Conservation (phyloP, 2,329 filamentous ascomycete species). For the Fusarium piperis region DNA sequence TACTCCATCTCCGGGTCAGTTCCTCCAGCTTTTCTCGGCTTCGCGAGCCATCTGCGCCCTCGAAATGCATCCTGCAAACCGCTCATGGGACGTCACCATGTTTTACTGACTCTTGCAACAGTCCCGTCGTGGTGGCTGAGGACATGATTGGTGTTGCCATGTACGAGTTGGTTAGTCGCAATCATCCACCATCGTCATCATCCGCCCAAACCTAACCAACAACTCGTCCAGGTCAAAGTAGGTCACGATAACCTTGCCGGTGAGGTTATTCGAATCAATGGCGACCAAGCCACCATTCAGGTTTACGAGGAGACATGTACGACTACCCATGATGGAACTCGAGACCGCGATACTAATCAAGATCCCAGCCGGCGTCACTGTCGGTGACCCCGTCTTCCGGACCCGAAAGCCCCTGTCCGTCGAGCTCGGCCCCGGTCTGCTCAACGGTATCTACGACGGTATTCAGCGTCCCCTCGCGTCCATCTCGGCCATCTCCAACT, state of each 20-base stretch:
- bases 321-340: slow-evolving; percentile 37
- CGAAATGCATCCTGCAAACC: slow-evolving; percentile 6
- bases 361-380: slow-evolving; percentile 84
- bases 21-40: slow-evolving; percentile 4
- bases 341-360: slow-evolving; percentile 27
- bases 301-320: slow-evolving; percentile 98
- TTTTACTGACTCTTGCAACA: slow-evolving; percentile 51
- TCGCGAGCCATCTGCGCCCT: slow-evolving; percentile 1
- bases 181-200: slow-evolving; percentile 7
- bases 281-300: slow-evolving; percentile 95
- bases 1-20: slow-evolving; percentile 71
- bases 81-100: not conserved
- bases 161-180: slow-evolving; percentile 87
- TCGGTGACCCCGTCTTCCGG: slow-evolving; percentile 90
- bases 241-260: slow-evolving; percentile 92
- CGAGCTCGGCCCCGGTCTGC: slow-evolving; percentile 93
- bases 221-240: slow-evolving; percentile 76
- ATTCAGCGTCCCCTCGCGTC: slow-evolving; percentile 93
- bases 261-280: slow-evolving; percentile 97
- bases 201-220: slow-evolving; percentile 17
- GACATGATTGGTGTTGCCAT: slow-evolving; percentile 99
- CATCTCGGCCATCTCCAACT: slow-evolving; percentile 80
- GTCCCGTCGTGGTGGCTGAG: slow-evolving; percentile 95
- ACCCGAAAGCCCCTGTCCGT: slow-evolving; percentile 97
- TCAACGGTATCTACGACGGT: slow-evolving; percentile 99